Evolutionary conservation across 2,329 filamentous ascomycete genomes (phyloP), one percentile per base, ranked within the genome.

Genomic region (Aspergillus proliferans): DNA sequence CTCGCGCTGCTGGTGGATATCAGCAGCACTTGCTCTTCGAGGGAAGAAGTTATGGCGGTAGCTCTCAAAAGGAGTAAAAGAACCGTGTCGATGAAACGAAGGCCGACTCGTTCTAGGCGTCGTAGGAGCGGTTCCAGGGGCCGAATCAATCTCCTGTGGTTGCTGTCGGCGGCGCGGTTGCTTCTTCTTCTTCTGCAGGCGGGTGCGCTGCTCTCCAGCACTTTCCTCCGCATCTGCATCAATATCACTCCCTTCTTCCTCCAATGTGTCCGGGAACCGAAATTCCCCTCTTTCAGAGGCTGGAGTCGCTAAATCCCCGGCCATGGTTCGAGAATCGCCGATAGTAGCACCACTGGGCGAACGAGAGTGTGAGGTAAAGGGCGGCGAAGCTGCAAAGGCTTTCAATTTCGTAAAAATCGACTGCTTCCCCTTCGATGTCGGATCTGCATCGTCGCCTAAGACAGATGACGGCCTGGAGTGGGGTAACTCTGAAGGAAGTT

Each of bases 161-260:
- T 51, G 48, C 26, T 71, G 78, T 75, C 64, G 80, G 56, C 83
- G 75, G 52, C 79, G 77, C 58, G 77, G 83, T 64, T 81, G 82
- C 55, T 82, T 80, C 67, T 54, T 84, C 67, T 79, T 84, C 68
- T 80, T 87, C 28, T 75, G 75, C 53, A 78, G 80, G 2, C 24
- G 69, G 61, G 46, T 75, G 15, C 72, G 71, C n/a, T 77, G 78
- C 63, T 95, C 91, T 46, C 90, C 88, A 0, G 84, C 87, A 41
- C 89, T 95, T 64, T 93, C 88, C 64, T 95, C 91, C 1, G 85
- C 88, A 65, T 93, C 88, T 1, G 86, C 84, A 61, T 87, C 85
- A 12, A 77, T 82, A 65, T 91, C 88, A 64, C 83, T 87, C 18
- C 81, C 83, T 49, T 78, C 77, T 55, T 81, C 79, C 39, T 72